Evolutionary conservation across 2,329 filamentous ascomycete species (phyloP).

Genomic region (Lecanicillium sp.): DNA sequence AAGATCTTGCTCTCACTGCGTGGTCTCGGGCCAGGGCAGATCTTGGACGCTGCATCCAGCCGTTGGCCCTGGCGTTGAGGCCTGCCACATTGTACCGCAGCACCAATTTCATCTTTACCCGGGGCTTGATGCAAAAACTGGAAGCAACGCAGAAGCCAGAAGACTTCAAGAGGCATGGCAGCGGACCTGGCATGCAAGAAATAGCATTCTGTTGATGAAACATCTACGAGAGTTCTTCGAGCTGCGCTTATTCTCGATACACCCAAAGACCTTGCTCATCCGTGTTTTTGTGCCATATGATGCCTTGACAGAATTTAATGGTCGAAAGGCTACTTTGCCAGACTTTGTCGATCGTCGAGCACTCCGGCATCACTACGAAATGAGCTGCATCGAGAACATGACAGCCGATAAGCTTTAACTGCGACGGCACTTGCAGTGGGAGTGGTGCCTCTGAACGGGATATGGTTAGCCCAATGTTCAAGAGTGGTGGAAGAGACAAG

Average conservation of each 20-base stretch:
- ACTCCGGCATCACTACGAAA: neutral
- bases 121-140: neutral
- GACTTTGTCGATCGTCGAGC: neutral
- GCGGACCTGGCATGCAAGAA: neutral
- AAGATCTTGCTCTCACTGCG: too few relatives aligned
- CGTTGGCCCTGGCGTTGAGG: neutral
- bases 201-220: neutral
- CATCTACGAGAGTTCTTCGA: neutral
- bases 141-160: neutral
- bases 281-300: neutral
- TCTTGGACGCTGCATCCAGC: too few relatives aligned
- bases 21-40: too few relatives aligned
- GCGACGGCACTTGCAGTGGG: too few relatives aligned
- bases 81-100: neutral
- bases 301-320: neutral
- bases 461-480: too few relatives aligned
- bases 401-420: too few relatives aligned
- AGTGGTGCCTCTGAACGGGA: too few relatives aligned
- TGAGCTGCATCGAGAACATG: constrained; percentile 3
- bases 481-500: too few relatives aligned
- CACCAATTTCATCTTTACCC: constrained; percentile 1
- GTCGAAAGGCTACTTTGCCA: neutral
- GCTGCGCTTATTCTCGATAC: neutral
- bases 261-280: neutral
- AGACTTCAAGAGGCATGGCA: neutral